Evolutionary conservation across 1,284 basidiomycete species (phyloP), one percentile per base, ranked within the genome.

Genomic region (Apiotrichum laibachii): DNA sequence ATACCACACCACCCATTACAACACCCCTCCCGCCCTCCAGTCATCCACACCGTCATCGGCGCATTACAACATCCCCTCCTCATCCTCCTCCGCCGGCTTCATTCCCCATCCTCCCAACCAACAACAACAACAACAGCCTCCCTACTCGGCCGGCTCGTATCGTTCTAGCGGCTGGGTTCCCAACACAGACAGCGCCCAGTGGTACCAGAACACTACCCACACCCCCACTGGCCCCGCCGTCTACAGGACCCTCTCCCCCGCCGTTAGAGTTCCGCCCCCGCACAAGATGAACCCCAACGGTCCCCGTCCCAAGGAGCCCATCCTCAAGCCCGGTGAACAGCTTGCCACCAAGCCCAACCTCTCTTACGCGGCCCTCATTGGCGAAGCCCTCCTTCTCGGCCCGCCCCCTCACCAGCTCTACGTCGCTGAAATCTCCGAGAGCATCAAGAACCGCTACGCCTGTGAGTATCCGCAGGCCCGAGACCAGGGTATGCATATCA

Each of bases 311-410:
- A 59, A 69, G 31, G 75, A 76, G 58, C 75, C 75, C 10, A 72
- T 77, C 62, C 66, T 77, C 33, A 66, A 62, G 22, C 73, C 71
- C 7, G 74, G 73, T 15, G 75, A 77, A 56, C 52, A 71, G 9
- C 67, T 66, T 1, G 72, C 73, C 2, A 68, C 72, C 15, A 63
- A 75, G 44, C 77, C 77, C 8, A 67, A 71, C 10, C 68, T 66
- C 58, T 73, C 72, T 16, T 78, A 77, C 52, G 75, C 76, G 8
- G 75, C 74, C 1, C 64, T 78, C 55, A 78, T 78, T 45, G 77
- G 75, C 26, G 74, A 77, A 54, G 75, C 76, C 5, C 61, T 78
- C 7, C 62, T 78, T 2, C 48, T 69, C 5, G 64, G 73, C 11
- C 63, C 68, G 12, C 65, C 71, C 1, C 76, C 77, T 11, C 73